Evolutionary conservation across 495 filamentous ascomycete species (phyloP).

Genomic region (Annulohypoxylon bovei): DNA sequence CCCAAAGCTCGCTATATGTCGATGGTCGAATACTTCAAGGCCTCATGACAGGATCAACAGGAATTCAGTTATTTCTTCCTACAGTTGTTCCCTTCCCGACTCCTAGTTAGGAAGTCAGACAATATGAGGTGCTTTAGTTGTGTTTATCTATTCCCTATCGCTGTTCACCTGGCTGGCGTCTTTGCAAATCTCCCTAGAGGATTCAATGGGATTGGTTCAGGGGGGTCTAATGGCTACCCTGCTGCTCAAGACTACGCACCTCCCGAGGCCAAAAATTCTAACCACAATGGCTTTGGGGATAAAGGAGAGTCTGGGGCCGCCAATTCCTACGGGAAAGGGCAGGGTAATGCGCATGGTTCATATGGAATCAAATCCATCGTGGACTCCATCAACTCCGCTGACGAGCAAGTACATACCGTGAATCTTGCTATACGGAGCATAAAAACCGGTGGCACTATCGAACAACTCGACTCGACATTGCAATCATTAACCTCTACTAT

Average conservation of each 20-base stretch:
- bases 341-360: constrained; percentile 8
- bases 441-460: constrained; percentile 24
- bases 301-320: constrained; percentile 1
- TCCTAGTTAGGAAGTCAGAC: constrained; percentile 20
- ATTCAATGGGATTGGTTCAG: constrained; percentile 13
- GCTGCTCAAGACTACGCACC: constrained; percentile 1
- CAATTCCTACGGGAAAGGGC: constrained; percentile 5
- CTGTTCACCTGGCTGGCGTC: constrained; percentile 6
- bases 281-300: constrained; percentile 2
- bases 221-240: background rate
- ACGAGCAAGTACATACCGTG: constrained; percentile 27
- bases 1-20: background rate
- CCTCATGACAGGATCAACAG: constrained; percentile 27
- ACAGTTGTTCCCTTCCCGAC: constrained; percentile 22
- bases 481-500: constrained; percentile 28
- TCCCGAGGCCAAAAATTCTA: background rate
- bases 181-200: constrained; percentile 16
- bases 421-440: constrained; percentile 26
- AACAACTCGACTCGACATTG: constrained; percentile 26
- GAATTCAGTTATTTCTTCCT: constrained; percentile 15
- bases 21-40: constrained; percentile 8
- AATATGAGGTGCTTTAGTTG: constrained; percentile 30
- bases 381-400: constrained; percentile 24
- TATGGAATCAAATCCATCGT: constrained; percentile 26
- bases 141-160: constrained; percentile 22